phyloP scores from a whole-genome alignment of 768 basidiomycete species.

The Leccinum boreale region DNA sequence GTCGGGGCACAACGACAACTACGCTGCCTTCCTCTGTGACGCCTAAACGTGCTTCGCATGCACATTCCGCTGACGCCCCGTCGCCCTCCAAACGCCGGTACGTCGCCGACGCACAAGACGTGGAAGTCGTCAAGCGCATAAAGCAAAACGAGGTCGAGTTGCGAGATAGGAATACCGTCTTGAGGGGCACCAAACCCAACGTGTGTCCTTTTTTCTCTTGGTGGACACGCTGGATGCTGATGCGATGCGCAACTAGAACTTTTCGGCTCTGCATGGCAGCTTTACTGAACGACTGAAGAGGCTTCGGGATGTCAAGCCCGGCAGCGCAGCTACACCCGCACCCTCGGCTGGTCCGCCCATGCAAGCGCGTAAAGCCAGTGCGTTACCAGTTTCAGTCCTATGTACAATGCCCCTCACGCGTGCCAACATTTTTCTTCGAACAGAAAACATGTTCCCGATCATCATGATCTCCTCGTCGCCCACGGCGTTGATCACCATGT shows the following conservation, averaged over 20 bases:
- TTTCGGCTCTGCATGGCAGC: constrained; percentile 59
- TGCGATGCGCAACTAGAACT: constrained; percentile 58
- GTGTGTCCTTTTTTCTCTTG: constrained; percentile 41
- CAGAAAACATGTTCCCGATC: constrained; percentile 83
- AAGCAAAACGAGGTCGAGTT: constrained; percentile 71
- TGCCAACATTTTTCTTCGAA: neutral
- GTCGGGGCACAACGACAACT: constrained; percentile 19
- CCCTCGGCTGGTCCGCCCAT: constrained; percentile 37
- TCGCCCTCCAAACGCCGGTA: constrained; percentile 73
- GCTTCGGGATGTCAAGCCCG: constrained; percentile 61
- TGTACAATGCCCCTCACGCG: no score
- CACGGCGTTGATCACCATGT: constrained; percentile 94
- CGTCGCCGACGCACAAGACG: constrained; percentile 71
- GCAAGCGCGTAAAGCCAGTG: constrained; percentile 69
- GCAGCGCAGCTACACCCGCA: constrained; percentile 39
- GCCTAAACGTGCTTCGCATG: constrained; percentile 19
- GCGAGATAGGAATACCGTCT: constrained; percentile 75
- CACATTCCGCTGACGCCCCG: constrained; percentile 26
- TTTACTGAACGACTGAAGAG: constrained; percentile 80
- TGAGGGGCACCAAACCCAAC: constrained; percentile 81
- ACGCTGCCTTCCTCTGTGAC: neutral
- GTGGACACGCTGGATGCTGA: neutral
- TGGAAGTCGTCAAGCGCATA: constrained; percentile 86
- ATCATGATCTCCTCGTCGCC: constrained; percentile 95
- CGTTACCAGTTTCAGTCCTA: constrained; percentile 21